Base-by-base conservation (phyloP, 2,329 filamentous ascomycete genomes). In the Hypoxylon sp. region DNA sequence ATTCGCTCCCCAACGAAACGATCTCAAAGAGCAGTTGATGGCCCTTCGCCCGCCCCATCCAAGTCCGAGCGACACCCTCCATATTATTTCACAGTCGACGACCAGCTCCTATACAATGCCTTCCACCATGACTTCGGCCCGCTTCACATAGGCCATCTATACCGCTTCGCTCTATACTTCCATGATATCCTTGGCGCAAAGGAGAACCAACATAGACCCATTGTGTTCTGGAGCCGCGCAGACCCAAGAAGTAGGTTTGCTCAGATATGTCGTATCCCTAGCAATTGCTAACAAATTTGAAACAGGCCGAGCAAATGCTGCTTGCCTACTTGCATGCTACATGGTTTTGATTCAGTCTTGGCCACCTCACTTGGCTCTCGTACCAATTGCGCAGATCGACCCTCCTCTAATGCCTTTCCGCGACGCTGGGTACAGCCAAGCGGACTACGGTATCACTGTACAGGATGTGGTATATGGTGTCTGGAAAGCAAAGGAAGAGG, bases 61-160 rank as follows among this genome's bases (percentile, higher is more conserved):
- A 80, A 82, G 65, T 80, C 85, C n/a, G 82, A 85, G 58, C 88
- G 73, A 66, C 65, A 87, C 72, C 83, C 90, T 61, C 96, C 96
- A 0, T 94, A 93, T 79, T 99, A 98, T 83, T 99, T 99, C 82
- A 95, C 93, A 55, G 91, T 98, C 73, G 96, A 99, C 79, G 93
- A 97, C 78, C 91, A 86, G 44, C 89, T 99, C 48, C 87, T 97
- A 51, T 99, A 99, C 86, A 99, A 99, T 80, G 94, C 95, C 32
- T 99, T 99, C 82, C 94, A 98, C 82, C 94, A 97, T 76, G 96
- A 99, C 82, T 99, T 99, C 80, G 96, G 96, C 75, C 96, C 96
- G 76, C 86, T 99, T 66, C 96, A 99, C 84, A 97, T 99, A 74
- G 96, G 96, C 27, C 96, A 99, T 80, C 85, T 99, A 44, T 99